A percentile compares a stretch with the other conserved stretches of the same genome.
These are phyloP conservation scores for Urtica urens DNA, from an alignment of 306 rosid genomes.

Conservation along the genomic window DNA sequence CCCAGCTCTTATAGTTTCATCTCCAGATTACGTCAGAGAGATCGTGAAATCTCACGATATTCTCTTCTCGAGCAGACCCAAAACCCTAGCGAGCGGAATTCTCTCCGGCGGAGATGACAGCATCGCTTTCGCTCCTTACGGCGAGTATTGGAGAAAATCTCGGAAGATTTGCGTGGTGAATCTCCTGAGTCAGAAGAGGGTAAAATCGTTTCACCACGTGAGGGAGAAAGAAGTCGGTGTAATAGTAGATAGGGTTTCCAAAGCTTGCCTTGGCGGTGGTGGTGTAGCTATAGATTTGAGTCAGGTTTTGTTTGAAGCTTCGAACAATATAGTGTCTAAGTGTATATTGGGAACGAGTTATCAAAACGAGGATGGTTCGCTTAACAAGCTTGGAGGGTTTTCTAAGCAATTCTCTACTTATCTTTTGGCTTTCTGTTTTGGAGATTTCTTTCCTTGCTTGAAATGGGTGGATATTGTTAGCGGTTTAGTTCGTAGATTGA, in stretches of 20 bases:
- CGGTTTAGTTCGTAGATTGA: conserved; percentile 9
- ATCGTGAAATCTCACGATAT: background rate
- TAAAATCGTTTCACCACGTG: conserved; percentile 8
- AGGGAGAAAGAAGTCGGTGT: conserved; percentile 14
- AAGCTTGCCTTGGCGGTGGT: background rate
- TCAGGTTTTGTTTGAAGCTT: conserved; percentile 12
- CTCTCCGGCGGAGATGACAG: too few species aligned
- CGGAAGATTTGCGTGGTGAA: conserved; percentile 22
- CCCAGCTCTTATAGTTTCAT: background rate
- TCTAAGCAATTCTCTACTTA: background rate
- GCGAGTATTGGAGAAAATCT: conserved; percentile 30
- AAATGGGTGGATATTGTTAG: conserved; percentile 31
- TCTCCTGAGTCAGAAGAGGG: conserved; percentile 27
- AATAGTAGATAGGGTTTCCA: background rate
- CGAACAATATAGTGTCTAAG: conserved; percentile 14
- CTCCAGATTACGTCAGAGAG: background rate
- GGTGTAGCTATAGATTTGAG: conserved; percentile 12
- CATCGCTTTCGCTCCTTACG: conserved; percentile 12
- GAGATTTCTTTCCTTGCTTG: conserved; percentile 29
- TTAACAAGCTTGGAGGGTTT: background rate
- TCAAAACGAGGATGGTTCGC: background rate
- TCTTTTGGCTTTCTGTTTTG: background rate
- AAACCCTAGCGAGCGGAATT: too few species aligned
- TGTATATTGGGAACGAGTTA: conserved; percentile 21
- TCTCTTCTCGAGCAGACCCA: too few species aligned